Conservation (phyloP, 176 grass and related monocot genomes). For the Melocanna baccifera region DNA sequence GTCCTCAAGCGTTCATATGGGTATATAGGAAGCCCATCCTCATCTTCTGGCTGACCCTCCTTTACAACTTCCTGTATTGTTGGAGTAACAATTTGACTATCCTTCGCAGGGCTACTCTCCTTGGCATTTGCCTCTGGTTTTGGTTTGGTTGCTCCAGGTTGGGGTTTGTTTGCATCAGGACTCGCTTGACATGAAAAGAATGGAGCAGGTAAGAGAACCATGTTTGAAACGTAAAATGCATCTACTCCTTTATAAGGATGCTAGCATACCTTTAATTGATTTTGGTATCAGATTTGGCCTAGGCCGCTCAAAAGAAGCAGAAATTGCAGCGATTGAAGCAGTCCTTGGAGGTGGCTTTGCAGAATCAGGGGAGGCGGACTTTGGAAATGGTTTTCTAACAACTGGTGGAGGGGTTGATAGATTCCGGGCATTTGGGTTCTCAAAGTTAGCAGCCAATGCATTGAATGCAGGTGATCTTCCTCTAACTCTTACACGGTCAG, state of each 20-base stretch:
- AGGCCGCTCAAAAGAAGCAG: conserved; percentile 82
- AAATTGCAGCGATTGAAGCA: conserved; percentile 59
- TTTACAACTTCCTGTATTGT: conserved; percentile 76
- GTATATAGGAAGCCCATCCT: conserved; percentile 61
- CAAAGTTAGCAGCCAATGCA: conserved; percentile 93
- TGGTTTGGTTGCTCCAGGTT: conserved; percentile 59
- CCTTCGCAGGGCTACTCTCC: conserved; percentile 47
- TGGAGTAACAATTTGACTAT: conserved; percentile 43
- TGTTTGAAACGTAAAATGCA: background rate
- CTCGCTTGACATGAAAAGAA: conserved; percentile 63
- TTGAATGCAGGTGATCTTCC: conserved; percentile 96
- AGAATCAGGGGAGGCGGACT: conserved; percentile 55
- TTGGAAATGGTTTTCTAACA: conserved; percentile 58
- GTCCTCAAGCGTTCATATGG: conserved; percentile 83
- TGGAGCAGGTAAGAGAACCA: conserved; percentile 29
- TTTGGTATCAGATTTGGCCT: conserved; percentile 85
- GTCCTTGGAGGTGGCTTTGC: conserved; percentile 58
- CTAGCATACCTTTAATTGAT: conserved; percentile 80
- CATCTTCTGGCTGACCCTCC: conserved; percentile 63
- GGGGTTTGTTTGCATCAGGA: conserved; percentile 47
- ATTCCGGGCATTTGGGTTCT: conserved; percentile 83
- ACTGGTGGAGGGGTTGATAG: conserved; percentile 92
- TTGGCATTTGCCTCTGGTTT: conserved; percentile 66
- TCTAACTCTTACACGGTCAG: conserved; percentile 86
- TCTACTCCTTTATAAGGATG: conserved; percentile 20